These are phyloP conservation scores for Phytophthora cactorum DNA, from an alignment of 352 stramenopile species.

Conservation along the genomic window DNA sequence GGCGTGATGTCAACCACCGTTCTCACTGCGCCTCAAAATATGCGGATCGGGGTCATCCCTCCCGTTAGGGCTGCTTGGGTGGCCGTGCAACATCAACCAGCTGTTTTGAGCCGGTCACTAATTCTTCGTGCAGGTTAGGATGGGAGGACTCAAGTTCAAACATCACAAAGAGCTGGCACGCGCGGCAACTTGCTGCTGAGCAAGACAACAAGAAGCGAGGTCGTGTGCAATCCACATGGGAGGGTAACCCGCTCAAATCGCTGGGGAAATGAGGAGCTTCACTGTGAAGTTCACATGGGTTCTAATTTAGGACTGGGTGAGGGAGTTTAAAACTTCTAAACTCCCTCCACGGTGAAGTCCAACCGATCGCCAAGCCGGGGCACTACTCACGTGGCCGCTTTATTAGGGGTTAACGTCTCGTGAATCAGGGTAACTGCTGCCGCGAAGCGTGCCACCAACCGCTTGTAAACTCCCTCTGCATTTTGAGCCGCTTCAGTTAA, in stretches of 20 bases:
- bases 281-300: neutral
- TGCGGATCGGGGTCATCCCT: conserved; percentile 9
- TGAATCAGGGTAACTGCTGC: no score
- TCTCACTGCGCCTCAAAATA: neutral
- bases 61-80: conserved; percentile 17
- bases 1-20: conserved; percentile 4
- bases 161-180: conserved; percentile 24
- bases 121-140: conserved; percentile 12
- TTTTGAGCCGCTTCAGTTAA: no score
- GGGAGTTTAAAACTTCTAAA: no score
- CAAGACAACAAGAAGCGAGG: neutral
- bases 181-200: neutral
- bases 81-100: conserved; percentile 26
- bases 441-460: no score
- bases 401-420: no score
- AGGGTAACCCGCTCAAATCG: conserved; percentile 20
- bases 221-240: neutral
- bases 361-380: no score
- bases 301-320: neutral
- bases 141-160: conserved; percentile 34
- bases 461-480: no score
- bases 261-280: conserved; percentile 11
- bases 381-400: no score
- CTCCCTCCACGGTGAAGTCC: no score
- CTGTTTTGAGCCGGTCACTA: conserved; percentile 22